phyloP scores from a whole-genome alignment of 495 filamentous ascomycete species.

The Xylaria curta region DNA sequence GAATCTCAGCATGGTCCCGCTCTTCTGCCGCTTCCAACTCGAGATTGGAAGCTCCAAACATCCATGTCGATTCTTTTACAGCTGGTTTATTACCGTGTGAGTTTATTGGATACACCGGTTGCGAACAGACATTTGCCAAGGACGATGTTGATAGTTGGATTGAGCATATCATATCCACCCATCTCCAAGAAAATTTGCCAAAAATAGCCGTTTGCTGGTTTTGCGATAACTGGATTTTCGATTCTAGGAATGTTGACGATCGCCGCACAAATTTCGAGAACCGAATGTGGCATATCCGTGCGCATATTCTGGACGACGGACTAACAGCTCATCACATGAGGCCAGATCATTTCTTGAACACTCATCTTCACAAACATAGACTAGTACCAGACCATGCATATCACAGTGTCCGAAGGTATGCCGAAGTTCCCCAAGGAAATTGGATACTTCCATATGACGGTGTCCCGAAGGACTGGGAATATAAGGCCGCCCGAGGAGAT shows the following conservation, averaged over 20 bases:
- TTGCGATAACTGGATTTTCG: conserved; percentile 59
- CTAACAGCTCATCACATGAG: conserved; percentile 34
- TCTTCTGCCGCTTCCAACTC: neutral
- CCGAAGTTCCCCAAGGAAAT: conserved; percentile 31
- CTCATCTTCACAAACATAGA: conserved; percentile 38
- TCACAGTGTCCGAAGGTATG: conserved; percentile 21
- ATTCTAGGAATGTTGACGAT: conserved; percentile 33
- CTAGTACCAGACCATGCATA: conserved; percentile 33
- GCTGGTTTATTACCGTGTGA: neutral
- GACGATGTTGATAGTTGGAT: conserved; percentile 10
- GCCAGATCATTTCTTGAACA: conserved; percentile 48
- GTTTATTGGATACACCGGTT: neutral
- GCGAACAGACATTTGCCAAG: neutral
- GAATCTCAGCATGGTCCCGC: neutral
- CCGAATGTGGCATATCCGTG: conserved; percentile 8
- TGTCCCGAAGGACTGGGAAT: conserved; percentile 18
- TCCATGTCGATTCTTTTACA: too few species aligned
- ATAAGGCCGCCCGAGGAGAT: neutral
- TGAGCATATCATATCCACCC: neutral
- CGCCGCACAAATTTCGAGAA: neutral
- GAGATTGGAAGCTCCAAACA: too few species aligned
- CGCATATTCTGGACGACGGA: conserved; percentile 19
- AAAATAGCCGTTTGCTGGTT: conserved; percentile 43
- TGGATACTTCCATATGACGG: conserved; percentile 16
- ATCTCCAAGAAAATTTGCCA: conserved; percentile 27